A percentile compares a stretch with the other conserved stretches of the same genome.
Conservation (phyloP, 495 filamentous ascomycete genomes). For the Niebla homalea region DNA sequence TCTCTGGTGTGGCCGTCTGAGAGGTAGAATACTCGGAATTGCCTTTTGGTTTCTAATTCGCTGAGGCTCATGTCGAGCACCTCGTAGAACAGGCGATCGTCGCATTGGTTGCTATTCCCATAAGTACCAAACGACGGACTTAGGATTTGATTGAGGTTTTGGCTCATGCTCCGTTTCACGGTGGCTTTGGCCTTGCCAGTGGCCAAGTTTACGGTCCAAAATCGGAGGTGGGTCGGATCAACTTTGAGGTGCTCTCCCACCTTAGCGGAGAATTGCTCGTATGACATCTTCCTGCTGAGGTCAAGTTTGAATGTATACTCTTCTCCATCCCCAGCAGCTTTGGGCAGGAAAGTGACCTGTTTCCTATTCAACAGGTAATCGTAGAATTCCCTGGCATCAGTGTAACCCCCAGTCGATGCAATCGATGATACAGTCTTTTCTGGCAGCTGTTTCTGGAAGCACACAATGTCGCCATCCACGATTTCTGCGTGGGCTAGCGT, state of each 20-base stretch:
- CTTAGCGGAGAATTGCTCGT: slow-evolving; percentile 78
- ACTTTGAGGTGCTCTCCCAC: slow-evolving; percentile 70
- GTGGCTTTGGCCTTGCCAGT: slow-evolving; percentile 59
- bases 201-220: slow-evolving; percentile 65
- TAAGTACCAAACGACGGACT: slow-evolving; percentile 50
- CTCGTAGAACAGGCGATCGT: slow-evolving; percentile 78
- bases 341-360: slow-evolving; percentile 53
- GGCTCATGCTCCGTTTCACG: slow-evolving; percentile 56
- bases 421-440: slow-evolving; percentile 41
- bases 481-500: slow-evolving; percentile 83
- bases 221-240: slow-evolving; percentile 75
- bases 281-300: slow-evolving; percentile 75
- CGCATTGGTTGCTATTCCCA: slow-evolving; percentile 49
- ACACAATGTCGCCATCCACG: slow-evolving; percentile 94
- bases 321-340: slow-evolving; percentile 31
- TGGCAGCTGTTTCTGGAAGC: slow-evolving; percentile 61
- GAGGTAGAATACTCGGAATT: slow-evolving; percentile 66
- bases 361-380: slow-evolving; percentile 82
- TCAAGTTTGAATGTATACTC: slow-evolving; percentile 52
- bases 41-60: slow-evolving; percentile 84
- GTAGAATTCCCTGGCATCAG: slow-evolving; percentile 73
- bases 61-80: slow-evolving; percentile 85
- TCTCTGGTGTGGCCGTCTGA: slow-evolving; percentile 86
- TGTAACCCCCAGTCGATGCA: slow-evolving; percentile 31
- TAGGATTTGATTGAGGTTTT: slow-evolving; percentile 59